Evolutionary conservation across 2,329 filamentous ascomycete species (phyloP).

Genomic region (Ophiostoma populinum): DNA sequence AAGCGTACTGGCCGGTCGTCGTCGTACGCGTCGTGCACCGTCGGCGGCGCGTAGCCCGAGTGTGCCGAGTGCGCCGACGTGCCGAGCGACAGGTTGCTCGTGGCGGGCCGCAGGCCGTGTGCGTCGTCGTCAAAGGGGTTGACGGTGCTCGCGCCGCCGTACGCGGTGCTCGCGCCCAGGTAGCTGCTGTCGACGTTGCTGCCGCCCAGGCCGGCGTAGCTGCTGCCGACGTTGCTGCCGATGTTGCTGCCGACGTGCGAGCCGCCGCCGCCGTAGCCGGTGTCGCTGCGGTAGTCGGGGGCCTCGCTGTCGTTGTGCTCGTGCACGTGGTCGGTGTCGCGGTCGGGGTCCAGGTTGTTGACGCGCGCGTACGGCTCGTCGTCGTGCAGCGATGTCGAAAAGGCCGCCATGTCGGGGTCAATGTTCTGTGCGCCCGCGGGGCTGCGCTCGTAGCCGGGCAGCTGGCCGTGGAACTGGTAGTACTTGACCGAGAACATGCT

Average conservation of each 20-base stretch:
- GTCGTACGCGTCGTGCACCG: slow-evolving; percentile 26
- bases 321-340: slow-evolving; percentile 20
- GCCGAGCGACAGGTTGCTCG: slow-evolving; percentile 9
- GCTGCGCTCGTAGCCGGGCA: slow-evolving; percentile 42
- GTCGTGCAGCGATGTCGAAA: slow-evolving; percentile 49
- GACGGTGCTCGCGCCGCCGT: slow-evolving; percentile 1
- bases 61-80: slow-evolving; percentile 8
- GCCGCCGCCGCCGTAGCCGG: slow-evolving; percentile 6
- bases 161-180: neutral
- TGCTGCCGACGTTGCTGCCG: slow-evolving; percentile 26
- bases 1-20: slow-evolving; percentile 33
- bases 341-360: slow-evolving; percentile 33
- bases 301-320: neutral
- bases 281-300: slow-evolving; percentile 6
- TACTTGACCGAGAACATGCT: slow-evolving; percentile 44
- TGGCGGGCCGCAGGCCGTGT: slow-evolving; percentile 13
- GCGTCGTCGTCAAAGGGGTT: slow-evolving; percentile 32
- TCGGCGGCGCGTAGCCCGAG: slow-evolving; percentile 22
- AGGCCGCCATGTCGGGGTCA: slow-evolving; percentile 52
- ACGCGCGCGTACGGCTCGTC: slow-evolving; percentile 49
- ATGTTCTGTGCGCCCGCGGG: slow-evolving; percentile 29
- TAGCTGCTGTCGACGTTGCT: slow-evolving; percentile 1
- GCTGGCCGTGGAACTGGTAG: slow-evolving; percentile 41
- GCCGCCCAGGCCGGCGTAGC: slow-evolving; percentile 2
- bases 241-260: slow-evolving; percentile 2